phyloP scores from a whole-genome alignment of 495 filamentous ascomycete genomes.

The Trichoderma reesei region DNA sequence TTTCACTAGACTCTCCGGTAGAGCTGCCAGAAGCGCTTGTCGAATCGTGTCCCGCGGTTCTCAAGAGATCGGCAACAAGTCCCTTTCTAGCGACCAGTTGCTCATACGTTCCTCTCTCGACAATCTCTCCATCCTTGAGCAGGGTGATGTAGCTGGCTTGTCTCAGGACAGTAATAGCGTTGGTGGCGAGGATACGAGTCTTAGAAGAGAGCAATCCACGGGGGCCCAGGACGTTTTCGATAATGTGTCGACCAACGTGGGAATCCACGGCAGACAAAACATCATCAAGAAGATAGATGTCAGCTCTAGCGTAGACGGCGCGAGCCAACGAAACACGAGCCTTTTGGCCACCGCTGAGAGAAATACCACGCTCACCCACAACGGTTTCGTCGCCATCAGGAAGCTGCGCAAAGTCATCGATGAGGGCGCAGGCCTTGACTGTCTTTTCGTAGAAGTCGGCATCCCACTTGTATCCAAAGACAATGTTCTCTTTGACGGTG shows the following conservation, averaged over 20 bases:
- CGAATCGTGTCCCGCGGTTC: constrained; percentile 53
- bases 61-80: constrained; percentile 76
- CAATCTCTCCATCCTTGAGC: constrained; percentile 70
- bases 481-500: constrained; percentile 89
- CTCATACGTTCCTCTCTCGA: constrained; percentile 81
- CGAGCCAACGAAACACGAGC: constrained; percentile 89
- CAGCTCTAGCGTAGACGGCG: constrained; percentile 94
- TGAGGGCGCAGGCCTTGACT: constrained; percentile 83
- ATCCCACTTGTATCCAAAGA: constrained; percentile 94
- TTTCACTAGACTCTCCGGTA: constrained; percentile 45
- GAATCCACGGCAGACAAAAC: constrained; percentile 93
- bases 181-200: constrained; percentile 89
- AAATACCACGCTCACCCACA: constrained; percentile 95
- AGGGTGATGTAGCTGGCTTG: constrained; percentile 77
- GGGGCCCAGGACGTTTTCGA: constrained; percentile 81
- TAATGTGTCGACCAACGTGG: constrained; percentile 91
- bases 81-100: constrained; percentile 91
- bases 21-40: constrained; percentile 23
- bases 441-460: constrained; percentile 90
- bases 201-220: constrained; percentile 77
- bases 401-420: constrained; percentile 83
- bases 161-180: constrained; percentile 84
- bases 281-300: constrained; percentile 93
- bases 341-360: constrained; percentile 93
- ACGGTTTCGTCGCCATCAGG: constrained; percentile 96